A percentile compares a stretch with the other conserved stretches of the same genome.
These are phyloP conservation scores for Alternaria atra DNA, from an alignment of 2,329 filamentous ascomycete genomes.

Conservation along the genomic window DNA sequence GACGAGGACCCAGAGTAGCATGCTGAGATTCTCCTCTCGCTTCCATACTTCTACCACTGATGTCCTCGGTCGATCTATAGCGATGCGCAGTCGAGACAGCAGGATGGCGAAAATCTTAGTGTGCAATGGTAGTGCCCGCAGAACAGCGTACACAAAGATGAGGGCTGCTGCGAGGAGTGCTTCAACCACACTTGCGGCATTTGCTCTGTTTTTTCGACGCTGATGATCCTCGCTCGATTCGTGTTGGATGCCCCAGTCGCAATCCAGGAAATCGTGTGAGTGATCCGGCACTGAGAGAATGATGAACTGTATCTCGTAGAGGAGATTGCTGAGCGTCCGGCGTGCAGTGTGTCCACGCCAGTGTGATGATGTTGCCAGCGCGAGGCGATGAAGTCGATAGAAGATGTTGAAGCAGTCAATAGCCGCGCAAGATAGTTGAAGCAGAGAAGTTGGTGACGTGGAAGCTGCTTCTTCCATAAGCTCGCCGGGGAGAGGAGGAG, in stretches of 20 bases:
- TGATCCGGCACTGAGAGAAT: constrained; percentile 32
- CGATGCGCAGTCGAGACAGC: constrained; percentile 1
- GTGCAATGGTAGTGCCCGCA: constrained; percentile 31
- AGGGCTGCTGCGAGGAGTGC: constrained; percentile 23
- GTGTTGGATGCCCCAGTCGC: constrained; percentile 14
- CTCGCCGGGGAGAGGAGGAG: constrained; percentile 27
- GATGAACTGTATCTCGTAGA: constrained; percentile 34
- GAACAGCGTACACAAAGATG: constrained; percentile 34
- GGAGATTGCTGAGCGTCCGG: constrained; percentile 29
- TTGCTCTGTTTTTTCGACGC: constrained; percentile 12
- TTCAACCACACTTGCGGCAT: constrained; percentile 33
- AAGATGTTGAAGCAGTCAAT: constrained; percentile 42
- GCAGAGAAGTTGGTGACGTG: constrained; percentile 32
- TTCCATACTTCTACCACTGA: constrained; percentile 15
- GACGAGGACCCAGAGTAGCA: constrained; percentile 35
- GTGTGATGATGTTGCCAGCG: constrained; percentile 26
- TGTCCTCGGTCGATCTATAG: constrained; percentile 1
- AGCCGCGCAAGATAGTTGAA: constrained; percentile 29
- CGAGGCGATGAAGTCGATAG: constrained; percentile 36
- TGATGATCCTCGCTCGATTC: constrained; percentile 3
- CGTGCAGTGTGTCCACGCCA: constrained; percentile 25
- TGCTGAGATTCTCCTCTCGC: constrained; percentile 25
- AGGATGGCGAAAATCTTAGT: constrained; percentile 29
- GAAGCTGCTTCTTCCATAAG: constrained; percentile 32
- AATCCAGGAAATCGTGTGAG: constrained; percentile 23